A percentile compares a stretch with the other conserved stretches of the same genome.
Evolutionary conservation across 768 basidiomycete genomes (phyloP).

Genomic region (Fomitopsis serialis): DNA sequence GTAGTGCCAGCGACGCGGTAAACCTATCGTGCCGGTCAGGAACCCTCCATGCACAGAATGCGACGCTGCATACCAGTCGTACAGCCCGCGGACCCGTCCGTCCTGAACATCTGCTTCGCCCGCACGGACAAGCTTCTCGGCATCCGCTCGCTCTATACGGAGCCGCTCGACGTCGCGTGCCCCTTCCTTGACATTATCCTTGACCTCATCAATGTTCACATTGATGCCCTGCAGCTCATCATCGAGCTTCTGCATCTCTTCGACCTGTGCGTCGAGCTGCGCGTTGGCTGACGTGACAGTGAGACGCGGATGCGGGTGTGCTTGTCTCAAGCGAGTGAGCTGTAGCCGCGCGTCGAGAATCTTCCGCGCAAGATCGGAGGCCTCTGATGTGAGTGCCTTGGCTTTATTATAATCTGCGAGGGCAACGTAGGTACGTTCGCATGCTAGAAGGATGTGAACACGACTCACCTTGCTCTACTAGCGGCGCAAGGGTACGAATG

Average conservation of each 20-base stretch:
- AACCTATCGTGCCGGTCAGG: conserved; percentile 43
- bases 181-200: conserved; percentile 55
- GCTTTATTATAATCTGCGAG: conserved; percentile 55
- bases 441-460: background rate
- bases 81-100: conserved; percentile 54
- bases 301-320: conserved; percentile 74
- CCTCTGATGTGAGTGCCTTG: conserved; percentile 45
- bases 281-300: conserved; percentile 73
- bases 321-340: conserved; percentile 74
- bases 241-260: conserved; percentile 70
- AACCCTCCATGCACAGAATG: background rate
- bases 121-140: conserved; percentile 61
- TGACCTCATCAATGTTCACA: conserved; percentile 44
- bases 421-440: background rate
- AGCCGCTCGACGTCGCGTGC: conserved; percentile 52
- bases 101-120: conserved; percentile 54
- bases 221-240: conserved; percentile 57
- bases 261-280: conserved; percentile 70
- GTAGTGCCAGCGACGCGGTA: conserved; percentile 58
- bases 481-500: conserved; percentile 55
- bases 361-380: conserved; percentile 59
- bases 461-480: conserved; percentile 59
- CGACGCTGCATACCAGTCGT: conserved; percentile 53
- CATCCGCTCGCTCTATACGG: conserved; percentile 57
- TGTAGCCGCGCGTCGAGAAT: conserved; percentile 81